phyloP scores from a whole-genome alignment of 169 alveolate species.

The Plasmodium reichenowi region DNA sequence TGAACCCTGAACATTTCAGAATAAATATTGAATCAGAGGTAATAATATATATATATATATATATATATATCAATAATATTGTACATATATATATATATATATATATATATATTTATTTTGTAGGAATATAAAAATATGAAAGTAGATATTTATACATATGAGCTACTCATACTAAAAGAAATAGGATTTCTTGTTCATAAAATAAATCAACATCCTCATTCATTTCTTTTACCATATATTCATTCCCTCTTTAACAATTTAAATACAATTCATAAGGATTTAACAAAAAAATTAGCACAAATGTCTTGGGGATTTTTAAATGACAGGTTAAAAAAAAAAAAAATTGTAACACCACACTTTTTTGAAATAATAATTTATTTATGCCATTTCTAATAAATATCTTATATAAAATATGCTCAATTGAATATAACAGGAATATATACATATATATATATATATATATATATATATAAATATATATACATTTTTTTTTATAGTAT shows the following conservation, averaged over 20 bases:
- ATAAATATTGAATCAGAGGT: constrained; percentile 66
- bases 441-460: too few species aligned
- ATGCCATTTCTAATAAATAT: not conserved
- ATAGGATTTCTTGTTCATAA: constrained; percentile 89
- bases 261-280: constrained; percentile 81
- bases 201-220: constrained; percentile 85
- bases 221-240: constrained; percentile 89
- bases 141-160: constrained; percentile 89
- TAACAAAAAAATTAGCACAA: constrained; percentile 87
- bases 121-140: constrained; percentile 76
- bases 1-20: constrained; percentile 40
- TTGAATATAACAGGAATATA: too few species aligned
- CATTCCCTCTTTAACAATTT: constrained; percentile 89
- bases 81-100: not conserved
- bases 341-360: too few species aligned
- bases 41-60: not conserved
- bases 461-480: not conserved
- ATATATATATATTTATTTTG: not conserved
- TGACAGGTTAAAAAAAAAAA: constrained; percentile 85
- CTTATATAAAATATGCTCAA: not conserved
- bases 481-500: constrained; percentile 71
- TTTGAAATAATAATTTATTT: not conserved
- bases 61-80: not conserved
- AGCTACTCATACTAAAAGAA: constrained; percentile 89
- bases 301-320: constrained; percentile 93